These are phyloP conservation scores for Xanthoparmelia taractica DNA, from an alignment of 495 filamentous ascomycete species.

Conservation along the genomic window DNA sequence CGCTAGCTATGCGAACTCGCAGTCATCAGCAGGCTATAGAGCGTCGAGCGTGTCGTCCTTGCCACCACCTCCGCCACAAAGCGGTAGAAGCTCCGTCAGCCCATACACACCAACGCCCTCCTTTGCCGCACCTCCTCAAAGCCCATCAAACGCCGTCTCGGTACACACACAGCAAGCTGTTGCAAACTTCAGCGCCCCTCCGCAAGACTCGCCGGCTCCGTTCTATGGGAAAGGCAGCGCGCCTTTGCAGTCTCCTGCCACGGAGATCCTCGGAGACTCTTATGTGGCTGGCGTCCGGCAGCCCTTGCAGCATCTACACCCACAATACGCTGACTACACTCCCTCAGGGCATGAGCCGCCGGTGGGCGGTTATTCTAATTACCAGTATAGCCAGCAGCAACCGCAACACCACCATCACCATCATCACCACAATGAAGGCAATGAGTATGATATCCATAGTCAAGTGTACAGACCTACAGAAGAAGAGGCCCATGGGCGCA, in stretches of 20 bases:
- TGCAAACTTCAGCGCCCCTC: conserved; percentile 23
- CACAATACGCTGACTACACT: conserved; percentile 31
- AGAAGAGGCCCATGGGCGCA: conserved; percentile 47
- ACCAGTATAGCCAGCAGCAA: conserved; percentile 42
- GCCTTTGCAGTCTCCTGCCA: conserved; percentile 22
- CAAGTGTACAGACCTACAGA: conserved; percentile 74
- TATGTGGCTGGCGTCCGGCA: conserved; percentile 22
- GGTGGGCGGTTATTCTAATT: conserved; percentile 49
- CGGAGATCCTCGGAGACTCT: conserved; percentile 26
- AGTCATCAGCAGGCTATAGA: conserved; percentile 18
- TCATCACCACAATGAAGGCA: conserved; percentile 29
- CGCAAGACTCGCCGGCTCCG: conserved; percentile 42
- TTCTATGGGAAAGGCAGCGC: conserved; percentile 31
- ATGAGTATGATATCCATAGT: conserved; percentile 61
- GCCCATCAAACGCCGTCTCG: conserved; percentile 25
- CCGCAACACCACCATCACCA: conserved; percentile 34
- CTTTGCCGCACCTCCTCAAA: conserved; percentile 42
- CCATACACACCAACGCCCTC: conserved; percentile 22
- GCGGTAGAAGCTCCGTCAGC: conserved; percentile 14
- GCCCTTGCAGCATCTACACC: conserved; percentile 29
- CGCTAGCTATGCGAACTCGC: conserved; percentile 31
- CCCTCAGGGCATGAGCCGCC: conserved; percentile 25
- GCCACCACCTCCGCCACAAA: conserved; percentile 30
- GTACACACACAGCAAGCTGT: conserved; percentile 13
- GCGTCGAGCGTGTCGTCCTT: conserved; percentile 31